phyloP scores from a whole-genome alignment of 768 basidiomycete genomes.

The Leccinum subgranulosum region DNA sequence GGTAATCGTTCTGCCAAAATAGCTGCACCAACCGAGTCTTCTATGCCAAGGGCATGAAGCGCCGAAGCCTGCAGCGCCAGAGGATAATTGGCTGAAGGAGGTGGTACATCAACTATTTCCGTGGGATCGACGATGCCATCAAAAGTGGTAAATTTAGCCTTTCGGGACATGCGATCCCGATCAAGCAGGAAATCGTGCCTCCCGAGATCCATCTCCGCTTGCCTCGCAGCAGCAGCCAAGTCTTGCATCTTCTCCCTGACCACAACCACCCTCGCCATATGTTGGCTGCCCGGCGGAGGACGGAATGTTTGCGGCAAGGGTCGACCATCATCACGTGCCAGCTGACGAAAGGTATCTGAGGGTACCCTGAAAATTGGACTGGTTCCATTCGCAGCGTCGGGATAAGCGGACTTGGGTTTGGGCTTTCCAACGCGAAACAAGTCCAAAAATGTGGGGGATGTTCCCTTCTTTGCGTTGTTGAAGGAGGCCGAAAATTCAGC shows the following conservation, averaged over 20 bases:
- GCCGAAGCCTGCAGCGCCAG: constrained; percentile 77
- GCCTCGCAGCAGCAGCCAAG: constrained; percentile 64
- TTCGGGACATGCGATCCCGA: constrained; percentile 40
- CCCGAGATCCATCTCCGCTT: constrained; percentile 72
- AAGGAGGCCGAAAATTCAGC: constrained; percentile 51
- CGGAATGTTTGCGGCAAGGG: constrained; percentile 37
- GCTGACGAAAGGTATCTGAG: constrained; percentile 51
- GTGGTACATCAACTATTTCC: constrained; percentile 77
- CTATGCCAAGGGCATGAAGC: constrained; percentile 66
- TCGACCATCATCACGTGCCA: constrained; percentile 36
- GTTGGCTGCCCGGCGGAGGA: constrained; percentile 32
- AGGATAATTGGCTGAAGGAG: constrained; percentile 62
- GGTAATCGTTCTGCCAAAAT: constrained; percentile 73
- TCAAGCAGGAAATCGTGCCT: constrained; percentile 47
- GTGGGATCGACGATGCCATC: constrained; percentile 78
- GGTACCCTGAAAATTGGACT: constrained; percentile 59
- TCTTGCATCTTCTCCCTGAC: constrained; percentile 81
- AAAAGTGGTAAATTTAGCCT: constrained; percentile 35
- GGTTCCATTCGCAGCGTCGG: constrained; percentile 36
- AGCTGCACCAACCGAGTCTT: constrained; percentile 73
- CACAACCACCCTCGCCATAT: constrained; percentile 69
- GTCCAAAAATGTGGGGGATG: constrained; percentile 57
- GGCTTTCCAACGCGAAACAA: constrained; percentile 67
- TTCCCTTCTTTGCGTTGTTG: constrained; percentile 41
- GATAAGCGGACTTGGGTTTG: constrained; percentile 60